Conservation (phyloP, 164 flowering plant genomes). For the Vitis vinifera region ASM3070453v1 NC_081810.1:22382501-22383000, state of each 20-base stretch:
- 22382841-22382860: conserved; percentile 2
- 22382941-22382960: too few species aligned
- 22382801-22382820: conserved; percentile 21
- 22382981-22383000: too few species aligned
- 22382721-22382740: conserved; percentile 52
- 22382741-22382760: conserved; percentile 41
- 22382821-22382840: conserved; percentile 20
- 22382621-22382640: conserved; percentile 38
- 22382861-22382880: conserved; percentile 15
- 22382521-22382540: conserved; percentile 12
- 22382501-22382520: neutral
- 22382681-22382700: conserved; percentile 41
- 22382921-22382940: too few species aligned
- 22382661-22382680: conserved; percentile 24
- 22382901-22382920: too few species aligned
- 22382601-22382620: conserved; percentile 26
- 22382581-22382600: conserved; percentile 35
- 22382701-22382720: conserved; percentile 49
- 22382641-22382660: conserved; percentile 24
- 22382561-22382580: conserved; percentile 23
- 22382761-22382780: conserved; percentile 19
- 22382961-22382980: too few species aligned
- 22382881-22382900: conserved; percentile 4
- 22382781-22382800: conserved; percentile 20
- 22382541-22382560: conserved; percentile 15